These are phyloP conservation scores for Aspergillus eucalypticola DNA, from an alignment of 2,329 filamentous ascomycete species.

Conservation along the genomic window DNA sequence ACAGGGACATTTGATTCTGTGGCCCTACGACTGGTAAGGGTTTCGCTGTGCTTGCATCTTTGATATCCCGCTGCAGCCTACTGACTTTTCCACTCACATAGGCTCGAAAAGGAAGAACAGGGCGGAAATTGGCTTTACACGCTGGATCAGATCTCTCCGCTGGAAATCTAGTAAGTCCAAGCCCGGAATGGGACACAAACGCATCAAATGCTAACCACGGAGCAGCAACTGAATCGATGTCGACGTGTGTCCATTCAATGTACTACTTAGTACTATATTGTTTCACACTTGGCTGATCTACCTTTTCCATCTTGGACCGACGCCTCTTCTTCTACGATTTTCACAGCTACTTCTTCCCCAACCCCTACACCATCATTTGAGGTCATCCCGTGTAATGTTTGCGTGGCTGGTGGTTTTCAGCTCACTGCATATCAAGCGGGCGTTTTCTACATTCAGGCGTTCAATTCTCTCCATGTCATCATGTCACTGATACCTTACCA, in stretches of 20 bases:
- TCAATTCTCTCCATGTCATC: not conserved
- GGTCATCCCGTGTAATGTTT: conserved; percentile 6
- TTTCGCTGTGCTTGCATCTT: not conserved
- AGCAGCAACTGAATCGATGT: conserved; percentile 31
- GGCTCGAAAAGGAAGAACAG: conserved; percentile 83
- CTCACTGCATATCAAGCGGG: conserved; percentile 15
- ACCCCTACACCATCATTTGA: conserved; percentile 1
- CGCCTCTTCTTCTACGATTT: too few species aligned
- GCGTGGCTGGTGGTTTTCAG: not conserved
- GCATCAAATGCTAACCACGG: conserved; percentile 18
- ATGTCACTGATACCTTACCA: not conserved
- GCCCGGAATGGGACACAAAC: not conserved
- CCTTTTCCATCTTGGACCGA: not conserved
- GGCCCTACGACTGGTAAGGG: conserved; percentile 84
- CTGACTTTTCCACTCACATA: conserved; percentile 26
- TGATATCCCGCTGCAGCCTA: conserved; percentile 1
- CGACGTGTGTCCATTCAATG: not conserved
- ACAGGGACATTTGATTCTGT: conserved; percentile 85
- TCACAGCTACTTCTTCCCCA: too few species aligned
- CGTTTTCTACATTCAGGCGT: conserved; percentile 7
- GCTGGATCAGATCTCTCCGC: conserved; percentile 89
- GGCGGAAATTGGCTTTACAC: conserved; percentile 97
- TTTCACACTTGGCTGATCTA: not conserved
- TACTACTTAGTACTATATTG: not conserved
- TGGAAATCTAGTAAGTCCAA: conserved; percentile 76